Evolutionary conservation across 768 basidiomycete species (phyloP), one percentile per base, ranked within the genome.

Genomic region (Pulveroboletus sp.): DNA sequence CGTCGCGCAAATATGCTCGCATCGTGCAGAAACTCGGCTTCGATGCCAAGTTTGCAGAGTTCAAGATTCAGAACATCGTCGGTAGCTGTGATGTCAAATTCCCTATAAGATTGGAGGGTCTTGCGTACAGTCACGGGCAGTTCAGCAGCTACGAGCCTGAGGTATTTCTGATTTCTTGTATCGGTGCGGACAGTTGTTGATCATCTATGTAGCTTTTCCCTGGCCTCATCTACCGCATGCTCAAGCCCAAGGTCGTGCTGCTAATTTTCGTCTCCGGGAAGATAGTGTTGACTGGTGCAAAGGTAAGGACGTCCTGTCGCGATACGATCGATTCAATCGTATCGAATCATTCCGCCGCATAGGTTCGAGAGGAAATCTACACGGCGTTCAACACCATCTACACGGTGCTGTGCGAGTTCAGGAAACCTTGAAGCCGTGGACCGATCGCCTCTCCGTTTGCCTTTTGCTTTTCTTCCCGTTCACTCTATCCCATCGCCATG

Each of bases 11-110:
- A 73, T 98, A 98, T 71, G 96, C 96, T 39, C 86, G 96, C 45
- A 99, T 99, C 65, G 93, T 99, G 34, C 96, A 98, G 76, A 98
- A 99, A 72, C 85, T 98, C 45, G 96, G 96, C 24, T 99, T 99
- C 71, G 95, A 98, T 55, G 94, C 95, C 61, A 97, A 97, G 74
- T 98, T 98, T 70, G 92, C 91, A 34, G 95, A 99, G 70, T 98
- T 98, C 77, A 99, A 98, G 75, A 98, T 98, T 43, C 95, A 98
- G 77, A 99, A 98, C 71, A 98, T 98, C 41, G 96, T 98, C 29
- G 95, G 94, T 39, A 88, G 85, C 65, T 97, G 95, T 71, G 95
- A 99, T 66, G 95, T 97, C 65, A 95, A 94, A 74, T 98, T 99
- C 75, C 95, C 96, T 53, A 98, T 98, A 64, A 83, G 96, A 54